phyloP scores from a whole-genome alignment of 2,329 filamentous ascomycete genomes.

The Fusarium mexicanum region DNA sequence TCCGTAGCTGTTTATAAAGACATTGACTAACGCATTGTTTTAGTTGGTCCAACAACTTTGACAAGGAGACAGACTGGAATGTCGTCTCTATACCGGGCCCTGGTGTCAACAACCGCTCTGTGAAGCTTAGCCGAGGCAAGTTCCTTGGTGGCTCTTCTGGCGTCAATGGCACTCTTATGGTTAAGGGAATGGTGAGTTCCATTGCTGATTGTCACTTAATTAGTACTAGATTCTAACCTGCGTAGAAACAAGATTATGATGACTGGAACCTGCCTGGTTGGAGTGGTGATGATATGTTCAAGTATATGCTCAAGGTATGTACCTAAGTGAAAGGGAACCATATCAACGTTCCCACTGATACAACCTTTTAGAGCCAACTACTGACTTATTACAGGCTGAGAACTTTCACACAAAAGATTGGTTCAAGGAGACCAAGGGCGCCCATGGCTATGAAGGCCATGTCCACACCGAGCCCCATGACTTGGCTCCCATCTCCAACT shows the following conservation, averaged over 20 bases:
- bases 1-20: no score
- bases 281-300: slow-evolving; percentile 66
- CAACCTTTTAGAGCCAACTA: neutral
- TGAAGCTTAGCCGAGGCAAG: slow-evolving; percentile 59
- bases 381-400: slow-evolving; percentile 53
- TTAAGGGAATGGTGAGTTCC: slow-evolving; percentile 52
- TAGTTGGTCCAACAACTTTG: slow-evolving; percentile 58
- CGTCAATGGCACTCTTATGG: slow-evolving; percentile 60
- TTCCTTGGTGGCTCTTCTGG: slow-evolving; percentile 61
- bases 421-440: slow-evolving; percentile 59
- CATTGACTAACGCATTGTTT: neutral
- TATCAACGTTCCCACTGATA: no score
- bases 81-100: slow-evolving; percentile 53
- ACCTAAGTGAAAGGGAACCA: neutral
- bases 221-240: neutral
- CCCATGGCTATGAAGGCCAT: slow-evolving; percentile 62
- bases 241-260: slow-evolving; percentile 57
- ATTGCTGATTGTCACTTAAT: no score
- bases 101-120: slow-evolving; percentile 53
- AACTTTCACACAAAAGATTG: slow-evolving; percentile 67
- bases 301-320: slow-evolving; percentile 63
- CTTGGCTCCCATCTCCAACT: slow-evolving; percentile 65
- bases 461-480: slow-evolving; percentile 67
- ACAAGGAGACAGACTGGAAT: slow-evolving; percentile 62
- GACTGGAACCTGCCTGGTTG: slow-evolving; percentile 66